These are phyloP conservation scores for Claviceps humidiphila DNA, from an alignment of 2,329 filamentous ascomycete genomes.

Conservation along the genomic window DNA sequence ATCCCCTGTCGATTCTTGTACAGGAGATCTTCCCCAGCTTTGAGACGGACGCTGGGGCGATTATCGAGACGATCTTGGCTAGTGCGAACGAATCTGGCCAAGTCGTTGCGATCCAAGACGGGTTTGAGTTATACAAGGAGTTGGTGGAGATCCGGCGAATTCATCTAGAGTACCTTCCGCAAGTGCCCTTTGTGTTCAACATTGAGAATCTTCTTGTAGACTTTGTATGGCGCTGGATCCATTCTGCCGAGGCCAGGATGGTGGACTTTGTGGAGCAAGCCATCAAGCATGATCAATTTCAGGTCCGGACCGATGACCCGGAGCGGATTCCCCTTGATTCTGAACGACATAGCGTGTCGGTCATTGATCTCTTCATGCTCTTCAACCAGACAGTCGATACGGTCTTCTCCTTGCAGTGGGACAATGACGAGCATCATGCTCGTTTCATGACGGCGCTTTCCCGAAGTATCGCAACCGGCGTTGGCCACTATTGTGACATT, in stretches of 20 bases:
- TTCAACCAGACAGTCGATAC: slow-evolving; percentile 89
- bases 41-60: slow-evolving; percentile 74
- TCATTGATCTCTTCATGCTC: slow-evolving; percentile 84
- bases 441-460: slow-evolving; percentile 93
- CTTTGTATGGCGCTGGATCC: slow-evolving; percentile 95
- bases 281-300: slow-evolving; percentile 80
- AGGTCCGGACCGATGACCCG: slow-evolving; percentile 52
- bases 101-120: slow-evolving; percentile 79
- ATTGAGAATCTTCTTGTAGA: slow-evolving; percentile 75
- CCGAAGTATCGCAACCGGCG: slow-evolving; percentile 68
- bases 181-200: slow-evolving; percentile 68
- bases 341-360: slow-evolving; percentile 81
- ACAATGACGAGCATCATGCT: slow-evolving; percentile 83
- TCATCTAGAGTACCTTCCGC: slow-evolving; percentile 61
- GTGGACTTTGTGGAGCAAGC: slow-evolving; percentile 78
- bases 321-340: slow-evolving; percentile 58
- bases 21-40: slow-evolving; percentile 80
- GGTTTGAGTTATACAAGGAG: slow-evolving; percentile 85
- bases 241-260: slow-evolving; percentile 65
- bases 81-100: slow-evolving; percentile 53
- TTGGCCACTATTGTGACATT: slow-evolving; percentile 83
- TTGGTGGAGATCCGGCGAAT: slow-evolving; percentile 73
- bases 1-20: slow-evolving; percentile 56
- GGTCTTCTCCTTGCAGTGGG: slow-evolving; percentile 77
- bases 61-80: slow-evolving; percentile 69